Percentiles rank a stretch among this genome's conserved stretches.
Conservation (phyloP, 2,329 filamentous ascomycete species). For the Bipolaris sorokiniana region DNA sequence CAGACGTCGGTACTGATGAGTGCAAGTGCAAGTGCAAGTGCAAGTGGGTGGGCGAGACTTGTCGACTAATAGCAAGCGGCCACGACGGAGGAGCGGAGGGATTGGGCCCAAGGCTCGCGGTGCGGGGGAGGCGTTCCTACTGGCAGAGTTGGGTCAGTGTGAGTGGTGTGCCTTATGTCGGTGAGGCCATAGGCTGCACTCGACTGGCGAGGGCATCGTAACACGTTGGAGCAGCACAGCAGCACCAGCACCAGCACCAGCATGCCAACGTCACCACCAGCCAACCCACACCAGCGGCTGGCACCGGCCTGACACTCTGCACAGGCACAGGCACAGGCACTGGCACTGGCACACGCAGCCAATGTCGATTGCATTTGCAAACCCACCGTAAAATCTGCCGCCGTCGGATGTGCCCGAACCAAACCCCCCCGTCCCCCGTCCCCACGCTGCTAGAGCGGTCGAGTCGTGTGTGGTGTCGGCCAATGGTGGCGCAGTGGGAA, state of each 20-base stretch:
- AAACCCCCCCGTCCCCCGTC: not conserved
- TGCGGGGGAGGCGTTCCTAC: constrained; percentile 30
- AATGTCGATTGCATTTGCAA: constrained; percentile 1
- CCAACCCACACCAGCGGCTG: not conserved
- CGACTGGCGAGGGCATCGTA: no score
- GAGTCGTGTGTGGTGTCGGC: no score
- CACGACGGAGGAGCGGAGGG: constrained; percentile 33
- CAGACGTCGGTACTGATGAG: not conserved
- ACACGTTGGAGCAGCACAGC: no score
- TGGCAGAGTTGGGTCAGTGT: constrained; percentile 14
- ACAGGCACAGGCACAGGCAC: no score
- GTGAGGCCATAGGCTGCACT: not conserved
- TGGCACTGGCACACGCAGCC: not conserved
- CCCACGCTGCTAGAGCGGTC: not conserved
- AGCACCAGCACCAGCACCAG: no score
- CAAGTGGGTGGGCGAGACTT: not conserved
- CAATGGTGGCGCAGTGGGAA: no score
- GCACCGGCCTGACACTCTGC: not conserved
- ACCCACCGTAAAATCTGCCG: constrained; percentile 1
- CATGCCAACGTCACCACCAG: constrained; percentile 6
- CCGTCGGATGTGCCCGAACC: constrained; percentile 11
- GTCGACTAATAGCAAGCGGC: constrained; percentile 39
- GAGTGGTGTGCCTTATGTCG: no score
- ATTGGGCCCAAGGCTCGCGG: constrained; percentile 23
- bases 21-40: no score